Conservation (phyloP, 371 early-diverging fungal species). For the Apophysomyces elegans region DNA sequence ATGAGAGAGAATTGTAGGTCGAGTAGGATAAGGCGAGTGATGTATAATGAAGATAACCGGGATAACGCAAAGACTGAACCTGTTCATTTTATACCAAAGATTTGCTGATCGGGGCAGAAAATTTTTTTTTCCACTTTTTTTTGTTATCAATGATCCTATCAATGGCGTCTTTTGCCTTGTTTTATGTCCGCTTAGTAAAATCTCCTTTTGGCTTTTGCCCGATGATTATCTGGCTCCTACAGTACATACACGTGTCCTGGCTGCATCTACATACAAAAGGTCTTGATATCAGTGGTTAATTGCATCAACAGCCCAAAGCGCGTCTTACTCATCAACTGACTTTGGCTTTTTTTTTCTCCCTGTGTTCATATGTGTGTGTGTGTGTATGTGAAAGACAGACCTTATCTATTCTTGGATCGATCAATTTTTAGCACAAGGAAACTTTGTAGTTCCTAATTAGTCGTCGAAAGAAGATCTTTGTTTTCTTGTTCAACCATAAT, state of each 20-base stretch:
- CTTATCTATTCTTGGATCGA: no score
- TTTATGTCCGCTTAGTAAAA: neutral
- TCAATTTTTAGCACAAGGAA: no score
- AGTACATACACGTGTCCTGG: no score
- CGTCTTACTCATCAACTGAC: neutral
- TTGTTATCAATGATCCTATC: constrained; percentile 9
- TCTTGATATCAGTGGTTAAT: no score
- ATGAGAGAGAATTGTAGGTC: neutral
- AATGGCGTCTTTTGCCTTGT: neutral
- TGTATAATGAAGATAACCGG: neutral
- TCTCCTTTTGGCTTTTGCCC: neutral
- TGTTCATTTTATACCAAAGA: neutral
- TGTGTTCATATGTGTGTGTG: no score
- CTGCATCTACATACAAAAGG: no score
- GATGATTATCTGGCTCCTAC: no score
- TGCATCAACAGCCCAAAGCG: neutral
- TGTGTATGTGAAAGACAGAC: no score
- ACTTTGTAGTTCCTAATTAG: no score
- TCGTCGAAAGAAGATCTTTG: no score
- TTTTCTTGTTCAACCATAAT: no score
- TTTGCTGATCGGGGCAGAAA: neutral
- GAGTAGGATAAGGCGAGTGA: neutral
- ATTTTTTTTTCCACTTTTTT: neutral
- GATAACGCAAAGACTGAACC: neutral
- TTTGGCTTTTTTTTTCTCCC: no score